These are phyloP conservation scores for Lasiodiplodia theobromae DNA, from an alignment of 2,329 filamentous ascomycete species.

Conservation along the genomic window DNA sequence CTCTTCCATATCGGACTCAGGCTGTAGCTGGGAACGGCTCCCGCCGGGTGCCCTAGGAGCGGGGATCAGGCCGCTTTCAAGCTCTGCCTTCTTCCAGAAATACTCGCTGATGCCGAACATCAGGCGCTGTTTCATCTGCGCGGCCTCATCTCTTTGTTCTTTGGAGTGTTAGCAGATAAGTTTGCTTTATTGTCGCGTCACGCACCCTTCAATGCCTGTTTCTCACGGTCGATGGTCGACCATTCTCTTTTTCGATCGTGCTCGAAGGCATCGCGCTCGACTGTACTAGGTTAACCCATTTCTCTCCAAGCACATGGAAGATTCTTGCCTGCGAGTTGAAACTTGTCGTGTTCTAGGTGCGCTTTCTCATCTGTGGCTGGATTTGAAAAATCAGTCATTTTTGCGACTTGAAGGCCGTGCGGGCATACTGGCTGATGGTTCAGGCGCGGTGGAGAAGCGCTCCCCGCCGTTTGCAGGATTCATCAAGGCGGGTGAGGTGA, in stretches of 20 bases:
- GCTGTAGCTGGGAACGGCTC: background rate
- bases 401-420: background rate
- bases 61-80: background rate
- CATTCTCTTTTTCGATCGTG: background rate
- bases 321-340: background rate
- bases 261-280: conserved; percentile 3
- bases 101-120: background rate
- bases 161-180: background rate
- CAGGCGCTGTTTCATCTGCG: conserved; percentile 1
- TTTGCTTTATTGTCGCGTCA: no score
- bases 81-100: conserved; percentile 5
- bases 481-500: background rate
- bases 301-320: no score
- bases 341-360: background rate
- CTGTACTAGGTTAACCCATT: background rate
- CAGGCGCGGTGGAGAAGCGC: background rate
- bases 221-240: background rate
- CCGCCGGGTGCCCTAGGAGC: background rate
- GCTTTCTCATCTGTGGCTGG: conserved; percentile 3
- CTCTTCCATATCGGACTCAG: background rate
- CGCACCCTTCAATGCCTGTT: background rate
- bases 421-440: background rate
- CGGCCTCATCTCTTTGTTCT: background rate
- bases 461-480: background rate
- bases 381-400: background rate